phyloP scores from a whole-genome alignment of 192 early-diverging fungal genomes.

The Backusella parvicylindrica region DNA sequence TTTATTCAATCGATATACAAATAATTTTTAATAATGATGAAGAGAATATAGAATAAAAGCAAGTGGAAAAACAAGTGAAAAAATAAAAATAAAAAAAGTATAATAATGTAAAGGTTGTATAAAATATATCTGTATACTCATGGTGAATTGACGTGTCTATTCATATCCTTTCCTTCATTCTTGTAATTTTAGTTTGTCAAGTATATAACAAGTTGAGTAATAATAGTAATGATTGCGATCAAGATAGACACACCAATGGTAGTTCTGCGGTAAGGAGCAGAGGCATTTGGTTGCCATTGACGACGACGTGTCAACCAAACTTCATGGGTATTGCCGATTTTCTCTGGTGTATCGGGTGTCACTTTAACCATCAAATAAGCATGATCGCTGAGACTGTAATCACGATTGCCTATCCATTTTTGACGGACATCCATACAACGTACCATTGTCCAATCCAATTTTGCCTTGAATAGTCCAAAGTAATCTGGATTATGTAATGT shows the following conservation, averaged over 20 bases:
- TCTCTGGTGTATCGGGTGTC: constrained; percentile 1
- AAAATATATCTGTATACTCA: background rate
- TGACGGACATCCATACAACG: constrained; percentile 48
- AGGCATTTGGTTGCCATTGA: constrained; percentile 9
- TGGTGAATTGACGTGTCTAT: background rate
- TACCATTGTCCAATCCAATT: constrained; percentile 72
- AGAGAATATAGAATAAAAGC: background rate
- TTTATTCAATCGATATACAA: background rate
- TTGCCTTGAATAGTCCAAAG: constrained; percentile 62
- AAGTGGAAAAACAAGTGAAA: background rate
- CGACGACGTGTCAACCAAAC: constrained; percentile 1
- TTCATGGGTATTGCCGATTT: background rate
- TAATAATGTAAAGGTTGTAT: background rate
- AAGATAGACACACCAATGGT: background rate
- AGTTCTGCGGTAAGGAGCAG: constrained; percentile 3
- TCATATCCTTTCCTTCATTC: background rate
- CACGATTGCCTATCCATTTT: constrained; percentile 57
- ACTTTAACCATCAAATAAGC: constrained; percentile 63
- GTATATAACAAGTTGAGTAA: background rate
- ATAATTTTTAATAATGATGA: background rate
- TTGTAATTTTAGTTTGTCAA: background rate
- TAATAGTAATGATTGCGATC: background rate
- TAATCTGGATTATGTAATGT: constrained; percentile 64
- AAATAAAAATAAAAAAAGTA: background rate
- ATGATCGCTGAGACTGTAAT: constrained; percentile 68